Base-by-base conservation (phyloP, 345 rosid species). In the Ricinus communis region DNA sequence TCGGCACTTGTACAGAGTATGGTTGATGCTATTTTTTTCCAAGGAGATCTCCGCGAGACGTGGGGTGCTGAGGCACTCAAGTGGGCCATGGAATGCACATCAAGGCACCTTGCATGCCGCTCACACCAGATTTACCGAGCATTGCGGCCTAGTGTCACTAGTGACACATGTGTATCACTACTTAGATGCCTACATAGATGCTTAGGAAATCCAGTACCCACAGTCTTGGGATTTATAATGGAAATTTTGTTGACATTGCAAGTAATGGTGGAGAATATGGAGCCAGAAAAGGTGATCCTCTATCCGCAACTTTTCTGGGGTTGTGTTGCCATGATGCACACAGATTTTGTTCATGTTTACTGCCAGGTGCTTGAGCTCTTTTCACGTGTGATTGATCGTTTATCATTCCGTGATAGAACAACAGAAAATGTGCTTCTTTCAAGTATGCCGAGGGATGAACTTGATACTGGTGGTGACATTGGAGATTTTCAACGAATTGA, bases 61-160 rank as follows among this genome's bases (percentile, higher is more conserved):
- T 95, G 99, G 99, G 99, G 99, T 31, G 74, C 76, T 45, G 99
- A 92, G 82, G 97, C 99, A 50, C 98, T 95, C 74, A 95, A 92
- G 82, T 95, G 99, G 99, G 99, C 99, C 30, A 90, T 92, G 99
- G 99, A 95, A 71, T 95, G 98, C 88, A 88, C 99, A 27, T 90
- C 97, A n/a, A 92, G 94, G 80, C 99, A 95, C 80, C 86, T 95
- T 68, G 99, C 99, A 8, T 95, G 99, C 80, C 97, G 99, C 52
- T 95, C 99, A 5, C 99, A 90, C 82, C 99, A 92, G 84, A 93
- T 95, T 59, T 95, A 95, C 81, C 98, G 99, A 70, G 99, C 99
- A 47, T 79, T 95, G 57, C 86, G 89, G 66, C 99, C 99, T 66
- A 89, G 87, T 74, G 99, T 87, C 73, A 95, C 96, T 12, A 92